These are phyloP conservation scores for Aspergillus oerlinghausenensis DNA, from an alignment of 2,329 filamentous ascomycete species.

Conservation along the genomic window DNA sequence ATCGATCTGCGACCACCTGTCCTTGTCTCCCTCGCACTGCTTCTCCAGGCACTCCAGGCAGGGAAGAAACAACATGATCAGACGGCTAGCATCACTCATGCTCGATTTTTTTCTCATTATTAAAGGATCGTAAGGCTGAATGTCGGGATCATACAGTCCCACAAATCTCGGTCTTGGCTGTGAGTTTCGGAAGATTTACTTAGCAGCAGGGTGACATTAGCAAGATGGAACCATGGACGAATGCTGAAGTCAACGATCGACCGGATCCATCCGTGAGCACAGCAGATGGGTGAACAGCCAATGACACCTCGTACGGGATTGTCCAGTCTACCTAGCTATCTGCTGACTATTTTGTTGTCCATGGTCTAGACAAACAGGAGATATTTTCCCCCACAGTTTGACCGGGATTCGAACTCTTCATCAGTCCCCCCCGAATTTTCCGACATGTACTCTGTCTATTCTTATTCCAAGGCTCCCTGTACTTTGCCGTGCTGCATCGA, in stretches of 20 bases:
- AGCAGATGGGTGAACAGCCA: not conserved
- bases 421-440: no score
- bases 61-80: not conserved
- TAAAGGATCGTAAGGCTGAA: not conserved
- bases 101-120: not conserved
- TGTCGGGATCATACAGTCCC: no score
- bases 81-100: not conserved
- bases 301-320: not conserved
- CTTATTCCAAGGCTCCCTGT: not conserved
- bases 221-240: not conserved
- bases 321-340: not conserved
- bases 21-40: not conserved
- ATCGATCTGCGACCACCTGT: not conserved
- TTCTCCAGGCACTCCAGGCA: not conserved
- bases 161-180: not conserved
- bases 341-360: not conserved
- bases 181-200: not conserved
- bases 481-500: not conserved
- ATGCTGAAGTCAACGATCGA: not conserved
- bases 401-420: not conserved
- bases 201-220: not conserved
- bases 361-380: not conserved
- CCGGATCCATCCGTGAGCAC: not conserved
- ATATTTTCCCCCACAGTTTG: not conserved
- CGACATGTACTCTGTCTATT: not conserved